Evolutionary conservation across 257 asterid genomes (phyloP), one percentile per base, ranked within the genome.

Genomic region (Jaltomata sinuosa): DNA sequence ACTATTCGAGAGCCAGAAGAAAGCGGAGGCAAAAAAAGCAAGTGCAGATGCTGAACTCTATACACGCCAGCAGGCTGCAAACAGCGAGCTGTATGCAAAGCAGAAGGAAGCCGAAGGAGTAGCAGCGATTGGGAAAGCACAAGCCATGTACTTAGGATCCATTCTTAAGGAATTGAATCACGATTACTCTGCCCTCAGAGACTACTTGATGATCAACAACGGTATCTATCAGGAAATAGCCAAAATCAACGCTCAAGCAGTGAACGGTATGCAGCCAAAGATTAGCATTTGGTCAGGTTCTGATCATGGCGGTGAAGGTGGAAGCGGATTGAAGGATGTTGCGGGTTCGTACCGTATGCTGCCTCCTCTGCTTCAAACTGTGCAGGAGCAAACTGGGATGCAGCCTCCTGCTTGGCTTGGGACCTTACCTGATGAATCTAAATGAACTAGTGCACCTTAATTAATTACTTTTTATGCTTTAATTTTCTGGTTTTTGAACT

Each of bases 1-100:
- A 15, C n/a, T 81, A 38, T 81, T 18, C 22, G 84, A 81, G 45
- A 81, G 36, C 16, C 40, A 81, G 34, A 81, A 57, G 47, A 67
- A 81, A 62, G 84, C 84, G 36, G 76, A 81, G 53, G 84, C 84
- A 54, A 53, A 55, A 16, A 57, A 81, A 59, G 55, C 84, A 81
- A 81, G 15, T 10, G 74, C 84, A 0, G 84, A 81, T 27, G 76
- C 84, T n/a, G 69, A 47, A 19, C 61, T 81, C 15, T 80, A 81
- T 69, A 8, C 74, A 11, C 55, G 74, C 42, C 84, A 81, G n/a
- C 74, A 80, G 47, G 59, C 50, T 1, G 29, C 65, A 1, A n/a
- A n/a, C n/a, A n/a, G n/a, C n/a, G n/a, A n/a, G n/a, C n/a, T n/a
- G n/a, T n/a, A n/a, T n/a, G n/a, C 74, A 25, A 81, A 38, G 72